Base-by-base conservation (phyloP, 2,329 filamentous ascomycete species). In the Aspergillus pseudonomiae region DNA sequence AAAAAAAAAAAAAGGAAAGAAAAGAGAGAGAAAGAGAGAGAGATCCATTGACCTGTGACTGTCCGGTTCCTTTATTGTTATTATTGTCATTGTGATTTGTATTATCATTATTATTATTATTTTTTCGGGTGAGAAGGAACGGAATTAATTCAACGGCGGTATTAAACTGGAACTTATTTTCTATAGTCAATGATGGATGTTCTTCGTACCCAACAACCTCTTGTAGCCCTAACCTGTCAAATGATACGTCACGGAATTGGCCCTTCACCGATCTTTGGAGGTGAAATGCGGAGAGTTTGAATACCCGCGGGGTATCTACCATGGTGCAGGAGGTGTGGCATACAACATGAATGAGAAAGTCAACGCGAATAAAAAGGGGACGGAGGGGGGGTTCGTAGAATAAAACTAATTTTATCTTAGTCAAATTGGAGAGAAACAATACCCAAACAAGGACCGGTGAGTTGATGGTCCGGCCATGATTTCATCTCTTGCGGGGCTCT, bases 371-470 rank as follows among this genome's bases (percentile, higher is more conserved):
- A 30, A 24, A 53, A 53, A 12, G 16, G 34, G 30, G 46, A 45
- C 4, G 9, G 21, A 24, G 2, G 11, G 24, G n/a, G 21, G 21
- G 26, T 28, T 24, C 21, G 21, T 46, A 4, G 7, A 24, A 46
- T 26, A 24, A n/a, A 24, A 46, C 41, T 45, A 21, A 10, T 7
- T 45, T 24, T 24, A 21, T 46, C 5, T 43, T n/a, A 21, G 43
- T 46, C 43, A 46, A 46, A 46, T 24, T 5, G 43, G 21, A 12
- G 4, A 9, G 10, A 28, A 12, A 28, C 4, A 50, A 21, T 30
- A 43, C 62, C 63, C 41, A 64, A 64, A 59, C 34, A 64, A 64
- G 55, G 41, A 28, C 59, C 63, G 63, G 63, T 65, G 63, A 65
- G 57, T 32, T 34, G 36, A 26, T 30, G 19, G 58, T 11, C 43